These are phyloP conservation scores for Scutellaria baicalensis DNA, from an alignment of 257 asterid species.

Conservation along the genomic window DNA sequence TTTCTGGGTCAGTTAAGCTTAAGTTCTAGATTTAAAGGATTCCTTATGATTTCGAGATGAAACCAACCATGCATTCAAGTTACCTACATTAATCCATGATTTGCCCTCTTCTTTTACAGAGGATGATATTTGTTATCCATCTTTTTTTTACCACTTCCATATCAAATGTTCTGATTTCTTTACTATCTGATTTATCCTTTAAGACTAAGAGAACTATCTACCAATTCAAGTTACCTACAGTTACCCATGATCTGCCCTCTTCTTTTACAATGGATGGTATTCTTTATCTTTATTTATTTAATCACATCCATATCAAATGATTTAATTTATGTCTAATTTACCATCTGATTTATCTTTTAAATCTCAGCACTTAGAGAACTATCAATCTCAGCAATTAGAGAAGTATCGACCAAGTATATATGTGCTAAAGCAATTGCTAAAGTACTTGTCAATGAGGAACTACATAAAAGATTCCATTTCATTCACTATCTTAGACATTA, in stretches of 20 bases:
- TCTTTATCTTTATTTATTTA: not conserved
- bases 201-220: not conserved
- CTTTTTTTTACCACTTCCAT: not conserved
- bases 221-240: not conserved
- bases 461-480: not conserved
- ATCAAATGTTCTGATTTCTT: not conserved
- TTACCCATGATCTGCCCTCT: not conserved
- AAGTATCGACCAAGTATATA: not conserved
- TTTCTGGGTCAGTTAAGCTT: not conserved
- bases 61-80: not conserved
- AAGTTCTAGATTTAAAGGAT: not conserved
- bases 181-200: too few species aligned
- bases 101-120: not conserved
- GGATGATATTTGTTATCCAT: not conserved
- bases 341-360: not conserved
- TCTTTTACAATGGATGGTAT: not conserved
- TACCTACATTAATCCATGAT: not conserved
- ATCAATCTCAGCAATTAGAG: not conserved
- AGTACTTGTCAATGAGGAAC: not conserved
- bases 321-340: not conserved
- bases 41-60: not conserved
- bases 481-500: too few species aligned
- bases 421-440: not conserved
- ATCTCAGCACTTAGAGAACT: not conserved
- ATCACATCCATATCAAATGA: not conserved